Percentiles rank a stretch among this genome's conserved stretches.
These are phyloP conservation scores for Cercospora sesami DNA, from an alignment of 2,329 filamentous ascomycete species.

Conservation along the genomic window DNA sequence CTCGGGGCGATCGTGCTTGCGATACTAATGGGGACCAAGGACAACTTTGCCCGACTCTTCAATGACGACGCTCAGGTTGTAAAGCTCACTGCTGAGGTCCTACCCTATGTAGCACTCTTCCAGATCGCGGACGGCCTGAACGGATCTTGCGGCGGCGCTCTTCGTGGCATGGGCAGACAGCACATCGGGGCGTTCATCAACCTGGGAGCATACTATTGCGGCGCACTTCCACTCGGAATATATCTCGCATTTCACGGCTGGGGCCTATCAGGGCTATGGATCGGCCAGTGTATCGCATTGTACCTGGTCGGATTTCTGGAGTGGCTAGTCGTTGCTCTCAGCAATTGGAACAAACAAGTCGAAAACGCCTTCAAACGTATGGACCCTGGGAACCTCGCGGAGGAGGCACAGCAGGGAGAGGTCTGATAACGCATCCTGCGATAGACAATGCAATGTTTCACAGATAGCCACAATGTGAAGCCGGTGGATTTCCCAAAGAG, in stretches of 20 bases:
- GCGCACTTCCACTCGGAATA: slow-evolving; percentile 76
- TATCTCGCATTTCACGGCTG: slow-evolving; percentile 84
- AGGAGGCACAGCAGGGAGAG: slow-evolving; percentile 31
- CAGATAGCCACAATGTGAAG: slow-evolving; percentile 13
- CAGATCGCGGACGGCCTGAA: slow-evolving; percentile 88
- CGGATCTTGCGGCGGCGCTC: slow-evolving; percentile 75
- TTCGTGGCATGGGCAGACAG: slow-evolving; percentile 82
- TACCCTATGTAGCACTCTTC: slow-evolving; percentile 85
- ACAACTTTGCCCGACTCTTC: slow-evolving; percentile 76
- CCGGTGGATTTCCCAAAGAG: slow-evolving; percentile 2
- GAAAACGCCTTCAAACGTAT: slow-evolving; percentile 69
- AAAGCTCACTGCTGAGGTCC: slow-evolving; percentile 69
- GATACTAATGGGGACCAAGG: slow-evolving; percentile 67
- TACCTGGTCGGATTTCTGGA: slow-evolving; percentile 77
- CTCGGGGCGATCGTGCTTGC: slow-evolving; percentile 67
- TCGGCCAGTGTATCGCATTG: slow-evolving; percentile 64
- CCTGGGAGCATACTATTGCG: slow-evolving; percentile 78
- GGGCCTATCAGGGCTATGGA: slow-evolving; percentile 77
- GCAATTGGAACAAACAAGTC: slow-evolving; percentile 75
- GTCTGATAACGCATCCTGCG: slow-evolving; percentile 12
- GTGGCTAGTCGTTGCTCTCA: slow-evolving; percentile 76
- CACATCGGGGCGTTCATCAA: slow-evolving; percentile 83
- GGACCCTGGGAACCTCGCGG: slow-evolving; percentile 54
- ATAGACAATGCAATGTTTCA: slow-evolving; percentile 1
- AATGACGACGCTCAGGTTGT: slow-evolving; percentile 75